Evolutionary conservation across 1,139 yeast genomes (phyloP).

Genomic region (Geotrichum fermentans): DNA sequence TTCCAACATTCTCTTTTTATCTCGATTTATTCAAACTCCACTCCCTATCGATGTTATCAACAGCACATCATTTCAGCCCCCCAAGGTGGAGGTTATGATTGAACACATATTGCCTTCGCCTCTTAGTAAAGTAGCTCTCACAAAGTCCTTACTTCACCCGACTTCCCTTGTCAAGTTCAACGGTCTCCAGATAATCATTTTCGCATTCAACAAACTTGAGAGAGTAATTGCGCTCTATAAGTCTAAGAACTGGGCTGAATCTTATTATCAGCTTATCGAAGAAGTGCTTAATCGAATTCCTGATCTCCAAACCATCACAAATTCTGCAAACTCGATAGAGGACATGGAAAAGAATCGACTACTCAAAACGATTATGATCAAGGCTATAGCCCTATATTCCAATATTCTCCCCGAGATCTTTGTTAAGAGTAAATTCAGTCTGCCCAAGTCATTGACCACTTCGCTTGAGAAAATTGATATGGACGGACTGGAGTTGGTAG

Average conservation of each 20-base stretch:
- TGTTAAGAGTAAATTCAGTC: conserved; percentile 21
- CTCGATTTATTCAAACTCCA: conserved; percentile 53
- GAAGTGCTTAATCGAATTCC: conserved; percentile 45
- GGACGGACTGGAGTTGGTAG: conserved; percentile 32
- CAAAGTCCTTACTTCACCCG: conserved; percentile 54
- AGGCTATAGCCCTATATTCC: conserved; percentile 24
- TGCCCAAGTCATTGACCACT: conserved; percentile 25
- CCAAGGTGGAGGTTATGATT: conserved; percentile 34
- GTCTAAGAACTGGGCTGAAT: conserved; percentile 41
- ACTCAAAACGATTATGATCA: conserved; percentile 34
- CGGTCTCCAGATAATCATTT: conserved; percentile 55
- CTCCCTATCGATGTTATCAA: conserved; percentile 41
- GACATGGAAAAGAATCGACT: conserved; percentile 35
- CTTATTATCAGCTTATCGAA: conserved; percentile 39
- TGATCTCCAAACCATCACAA: conserved; percentile 41
- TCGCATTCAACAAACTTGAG: conserved; percentile 51
- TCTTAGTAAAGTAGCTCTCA: conserved; percentile 53
- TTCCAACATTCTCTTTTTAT: conserved; percentile 60
- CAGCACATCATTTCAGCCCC: conserved; percentile 27
- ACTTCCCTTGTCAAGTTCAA: conserved; percentile 60
- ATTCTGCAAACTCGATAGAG: conserved; percentile 39
- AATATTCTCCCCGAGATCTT: conserved; percentile 27
- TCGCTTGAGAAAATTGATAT: conserved; percentile 22
- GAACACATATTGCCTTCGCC: conserved; percentile 66
- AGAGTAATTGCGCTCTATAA: conserved; percentile 41